Conservation (phyloP, 192 early-diverging fungal species). For the Coemansia sp. region DNA sequence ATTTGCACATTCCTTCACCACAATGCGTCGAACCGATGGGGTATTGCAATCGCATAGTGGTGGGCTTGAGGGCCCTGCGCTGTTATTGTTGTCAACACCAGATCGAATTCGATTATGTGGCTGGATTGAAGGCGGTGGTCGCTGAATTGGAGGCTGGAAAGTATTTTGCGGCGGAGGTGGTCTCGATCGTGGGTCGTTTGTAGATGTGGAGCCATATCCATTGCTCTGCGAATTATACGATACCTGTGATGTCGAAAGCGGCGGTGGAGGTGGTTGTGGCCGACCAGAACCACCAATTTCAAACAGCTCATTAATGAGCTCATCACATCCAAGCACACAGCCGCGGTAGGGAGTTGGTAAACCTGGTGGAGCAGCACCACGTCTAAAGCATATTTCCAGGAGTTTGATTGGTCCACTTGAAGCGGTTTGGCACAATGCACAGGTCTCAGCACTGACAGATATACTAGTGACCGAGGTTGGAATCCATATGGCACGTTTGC, state of each 20-base stretch:
- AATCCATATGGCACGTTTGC: constrained; percentile 45
- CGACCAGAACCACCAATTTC: not conserved
- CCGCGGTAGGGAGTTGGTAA: constrained; percentile 22
- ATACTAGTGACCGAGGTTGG: constrained; percentile 23
- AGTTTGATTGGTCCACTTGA: constrained; percentile 18
- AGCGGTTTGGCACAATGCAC: constrained; percentile 21
- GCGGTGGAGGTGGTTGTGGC: not conserved
- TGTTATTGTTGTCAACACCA: not conserved
- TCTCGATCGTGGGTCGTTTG: too few relatives aligned
- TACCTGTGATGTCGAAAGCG: not conserved
- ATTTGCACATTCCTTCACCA: constrained; percentile 57
- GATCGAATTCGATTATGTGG: not conserved
- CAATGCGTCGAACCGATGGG: constrained; percentile 39
- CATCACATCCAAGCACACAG: constrained; percentile 48
- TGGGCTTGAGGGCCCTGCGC: constrained; percentile 3
- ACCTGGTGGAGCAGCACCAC: constrained; percentile 34
- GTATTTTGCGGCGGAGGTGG: not conserved
- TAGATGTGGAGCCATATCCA: too few relatives aligned
- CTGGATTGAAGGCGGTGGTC: not conserved
- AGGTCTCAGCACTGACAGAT: constrained; percentile 17
- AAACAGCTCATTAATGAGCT: constrained; percentile 46
- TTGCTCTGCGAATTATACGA: not conserved
- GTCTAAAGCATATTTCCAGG: constrained; percentile 35
- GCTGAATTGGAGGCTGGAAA: not conserved
- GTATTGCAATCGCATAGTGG: constrained; percentile 52